phyloP scores from a whole-genome alignment of 2,329 filamentous ascomycete genomes.

The Arthrinium puccinioides region DNA sequence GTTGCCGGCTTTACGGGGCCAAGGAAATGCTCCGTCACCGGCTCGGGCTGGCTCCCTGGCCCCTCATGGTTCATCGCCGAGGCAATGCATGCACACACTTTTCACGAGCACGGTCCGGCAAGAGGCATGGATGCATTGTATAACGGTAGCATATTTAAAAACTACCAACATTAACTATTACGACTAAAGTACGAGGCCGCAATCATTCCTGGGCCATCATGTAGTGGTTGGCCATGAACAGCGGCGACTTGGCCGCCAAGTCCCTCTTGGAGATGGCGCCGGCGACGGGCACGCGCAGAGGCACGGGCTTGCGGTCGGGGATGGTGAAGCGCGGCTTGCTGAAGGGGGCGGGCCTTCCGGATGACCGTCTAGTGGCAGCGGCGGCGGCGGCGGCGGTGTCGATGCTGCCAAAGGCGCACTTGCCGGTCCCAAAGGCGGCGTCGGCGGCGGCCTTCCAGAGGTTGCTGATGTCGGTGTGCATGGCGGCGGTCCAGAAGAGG shows the following conservation, averaged over 20 bases:
- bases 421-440: slow-evolving; percentile 31
- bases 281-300: slow-evolving; percentile 1
- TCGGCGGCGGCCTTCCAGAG: slow-evolving; percentile 38
- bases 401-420: slow-evolving; percentile 30
- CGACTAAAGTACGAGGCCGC: no score
- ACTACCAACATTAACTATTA: no score
- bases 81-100: not conserved
- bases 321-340: slow-evolving; percentile 12
- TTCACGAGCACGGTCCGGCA: no score
- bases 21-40: no score
- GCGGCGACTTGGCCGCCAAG: slow-evolving; percentile 8
- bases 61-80: no score
- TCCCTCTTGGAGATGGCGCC: slow-evolving; percentile 6
- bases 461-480: slow-evolving; percentile 36
- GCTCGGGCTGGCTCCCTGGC: no score
- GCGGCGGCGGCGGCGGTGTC: slow-evolving; percentile 4
- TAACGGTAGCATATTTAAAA: no score
- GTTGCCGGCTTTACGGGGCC: no score
- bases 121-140: no score
- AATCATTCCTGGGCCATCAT: not conserved
- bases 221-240: slow-evolving; percentile 16
- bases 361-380: slow-evolving; percentile 7
- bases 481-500: slow-evolving; percentile 42
- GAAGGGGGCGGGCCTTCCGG: slow-evolving; percentile 9
- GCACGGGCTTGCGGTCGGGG: slow-evolving; percentile 7